phyloP scores from a whole-genome alignment of 768 basidiomycete species.

The Collybia mongolica region DNA sequence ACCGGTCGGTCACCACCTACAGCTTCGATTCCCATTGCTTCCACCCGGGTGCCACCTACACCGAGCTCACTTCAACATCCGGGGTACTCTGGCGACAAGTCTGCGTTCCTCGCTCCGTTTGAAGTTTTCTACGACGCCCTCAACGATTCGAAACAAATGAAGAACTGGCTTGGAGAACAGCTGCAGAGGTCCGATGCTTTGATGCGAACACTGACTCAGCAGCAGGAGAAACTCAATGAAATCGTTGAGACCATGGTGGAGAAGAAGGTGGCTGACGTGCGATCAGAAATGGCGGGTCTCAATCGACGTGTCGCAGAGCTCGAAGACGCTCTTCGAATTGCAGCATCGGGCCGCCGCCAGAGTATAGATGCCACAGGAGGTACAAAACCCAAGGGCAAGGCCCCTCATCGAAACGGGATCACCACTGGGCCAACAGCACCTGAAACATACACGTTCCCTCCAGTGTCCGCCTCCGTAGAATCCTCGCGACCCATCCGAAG shows the following conservation, averaged over 20 bases:
- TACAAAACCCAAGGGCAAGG: slow-evolving; percentile 22
- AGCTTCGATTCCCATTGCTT: slow-evolving; percentile 67
- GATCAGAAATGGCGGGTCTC: slow-evolving; percentile 59
- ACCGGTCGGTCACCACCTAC: slow-evolving; percentile 50
- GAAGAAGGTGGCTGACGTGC: slow-evolving; percentile 54
- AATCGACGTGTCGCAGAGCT: slow-evolving; percentile 68
- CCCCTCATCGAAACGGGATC: slow-evolving; percentile 37
- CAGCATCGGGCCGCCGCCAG: slow-evolving; percentile 22
- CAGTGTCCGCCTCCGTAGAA: slow-evolving; percentile 24
- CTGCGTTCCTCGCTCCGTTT: slow-evolving; percentile 80
- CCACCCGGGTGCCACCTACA: slow-evolving; percentile 64
- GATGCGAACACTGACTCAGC: slow-evolving; percentile 49
- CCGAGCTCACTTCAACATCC: slow-evolving; percentile 65
- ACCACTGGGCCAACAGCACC: slow-evolving; percentile 25
- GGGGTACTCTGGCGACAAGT: slow-evolving; percentile 61
- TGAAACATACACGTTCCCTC: slow-evolving; percentile 49
- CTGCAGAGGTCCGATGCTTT: slow-evolving; percentile 60
- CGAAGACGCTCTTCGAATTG: slow-evolving; percentile 46
- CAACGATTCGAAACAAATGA: slow-evolving; percentile 76
- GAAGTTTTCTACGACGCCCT: slow-evolving; percentile 85
- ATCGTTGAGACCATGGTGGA: slow-evolving; percentile 62
- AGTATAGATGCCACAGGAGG: slow-evolving; percentile 22
- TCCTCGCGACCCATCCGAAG: slow-evolving; percentile 29
- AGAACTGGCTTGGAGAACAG: slow-evolving; percentile 74
- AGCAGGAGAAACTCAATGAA: slow-evolving; percentile 63